Evolutionary conservation across 2,329 filamentous ascomycete genomes (phyloP), one percentile per base, ranked within the genome.

Genomic region (Talaromyces sp.): DNA sequence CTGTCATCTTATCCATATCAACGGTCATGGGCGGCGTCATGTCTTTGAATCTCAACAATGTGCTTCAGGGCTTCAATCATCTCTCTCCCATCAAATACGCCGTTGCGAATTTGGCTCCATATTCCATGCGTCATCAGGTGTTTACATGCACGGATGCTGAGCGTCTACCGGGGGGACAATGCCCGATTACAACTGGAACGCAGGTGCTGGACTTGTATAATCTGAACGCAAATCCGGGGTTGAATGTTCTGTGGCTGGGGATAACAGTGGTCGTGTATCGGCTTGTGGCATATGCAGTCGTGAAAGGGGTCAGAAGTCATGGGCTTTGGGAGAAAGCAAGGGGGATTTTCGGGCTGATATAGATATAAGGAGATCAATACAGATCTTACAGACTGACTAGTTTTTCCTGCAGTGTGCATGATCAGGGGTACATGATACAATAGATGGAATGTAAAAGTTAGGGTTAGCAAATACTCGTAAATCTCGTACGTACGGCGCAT

Each of bases 1-100:
- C 82, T 0, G 80, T 89, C 41, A 77, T 91, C 17, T 77, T 92
- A 3, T 85, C 84, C 0, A 81, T 92, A 7, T 85, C 87, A 0
- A 86, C 87, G 64, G 81, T 85, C 66, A 88, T 91, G 80, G 82
- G 82, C 0, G 88, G 88, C 0, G 78, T 91, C 35, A 81, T 91
- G 70, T 88, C 84, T 58, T 85, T 90, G 62, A 75, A 86, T 64
- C 85, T 91, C 75, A 87, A 88, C 1, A 65, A 70, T 2, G 81
- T 90, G 15, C 81, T 91, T 48, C 77, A 84, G 62, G 84, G 80
- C 0, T 80, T 89, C 67, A 91, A 91, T 68, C 86, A 89, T 68
- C 79, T 91, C 21, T 75, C 73, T n/a, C 89, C 89, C 0, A 80
- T 89, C 55, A 86, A 88, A 54, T 92, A 90, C 67, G 80, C 83